Evolutionary conservation across 495 filamentous ascomycete genomes (phyloP).

Genomic region (Penicillium chermesinum): DNA sequence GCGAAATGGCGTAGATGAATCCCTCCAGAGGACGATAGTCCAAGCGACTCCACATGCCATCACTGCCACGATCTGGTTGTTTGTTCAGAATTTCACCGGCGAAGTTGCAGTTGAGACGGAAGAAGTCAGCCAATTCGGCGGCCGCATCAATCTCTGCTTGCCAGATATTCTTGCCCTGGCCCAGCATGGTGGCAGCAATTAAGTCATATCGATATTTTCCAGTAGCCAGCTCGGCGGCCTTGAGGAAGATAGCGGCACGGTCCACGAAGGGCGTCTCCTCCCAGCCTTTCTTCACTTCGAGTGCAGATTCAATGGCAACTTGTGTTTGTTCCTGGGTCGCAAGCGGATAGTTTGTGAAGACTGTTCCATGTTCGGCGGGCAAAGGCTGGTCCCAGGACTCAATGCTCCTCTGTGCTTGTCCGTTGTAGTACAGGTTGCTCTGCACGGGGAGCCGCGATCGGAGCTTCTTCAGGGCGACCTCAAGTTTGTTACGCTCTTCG

Average conservation of each 20-base stretch:
- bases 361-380: conserved; percentile 63
- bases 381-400: conserved; percentile 54
- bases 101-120: conserved; percentile 74
- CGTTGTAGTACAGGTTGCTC: conserved; percentile 49
- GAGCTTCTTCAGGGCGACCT: conserved; percentile 55
- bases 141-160: conserved; percentile 96
- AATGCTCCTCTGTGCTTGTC: conserved; percentile 40
- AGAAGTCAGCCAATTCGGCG: conserved; percentile 85
- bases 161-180: conserved; percentile 96
- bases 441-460: conserved; percentile 42
- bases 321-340: conserved; percentile 65
- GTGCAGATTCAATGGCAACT: conserved; percentile 70
- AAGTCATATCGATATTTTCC: conserved; percentile 90
- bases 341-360: conserved; percentile 70
- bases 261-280: conserved; percentile 79
- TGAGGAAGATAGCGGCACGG: conserved; percentile 85
- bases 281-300: conserved; percentile 79
- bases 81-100: conserved; percentile 70
- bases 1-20: conserved; percentile 80
- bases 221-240: conserved; percentile 83
- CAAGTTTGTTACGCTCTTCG: conserved; percentile 59
- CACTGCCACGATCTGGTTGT: conserved; percentile 56
- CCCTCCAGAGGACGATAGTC: conserved; percentile 83
- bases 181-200: conserved; percentile 90
- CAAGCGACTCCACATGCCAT: conserved; percentile 69